Conservation (phyloP, 2,329 filamentous ascomycete species). For the Aspergillus clavatus region DNA sequence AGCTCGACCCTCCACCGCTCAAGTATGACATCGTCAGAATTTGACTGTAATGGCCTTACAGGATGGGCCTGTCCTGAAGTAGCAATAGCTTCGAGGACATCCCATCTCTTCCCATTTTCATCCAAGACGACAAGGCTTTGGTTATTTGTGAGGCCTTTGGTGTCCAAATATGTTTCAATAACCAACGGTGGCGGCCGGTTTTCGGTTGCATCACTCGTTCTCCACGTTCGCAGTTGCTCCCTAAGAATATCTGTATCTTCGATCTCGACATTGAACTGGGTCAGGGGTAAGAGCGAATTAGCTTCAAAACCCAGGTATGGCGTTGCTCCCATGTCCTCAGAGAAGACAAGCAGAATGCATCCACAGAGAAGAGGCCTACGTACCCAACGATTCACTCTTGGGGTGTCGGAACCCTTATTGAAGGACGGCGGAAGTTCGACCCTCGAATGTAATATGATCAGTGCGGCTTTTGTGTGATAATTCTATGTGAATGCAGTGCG, state of each 20-base stretch:
- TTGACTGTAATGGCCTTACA: constrained; percentile 44
- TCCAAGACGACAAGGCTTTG: constrained; percentile 86
- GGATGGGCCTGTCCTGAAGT: constrained; percentile 48
- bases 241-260: constrained; percentile 86
- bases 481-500: constrained; percentile 54
- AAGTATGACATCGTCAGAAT: constrained; percentile 68
- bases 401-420: constrained; percentile 52
- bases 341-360: neutral
- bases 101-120: constrained; percentile 85
- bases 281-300: neutral
- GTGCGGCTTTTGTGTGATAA: constrained; percentile 81
- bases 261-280: constrained; percentile 88
- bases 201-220: constrained; percentile 68
- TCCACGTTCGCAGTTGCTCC: constrained; percentile 79
- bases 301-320: neutral
- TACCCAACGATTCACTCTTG: constrained; percentile 84
- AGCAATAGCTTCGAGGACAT: constrained; percentile 78
- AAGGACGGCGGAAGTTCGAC: constrained; percentile 61
- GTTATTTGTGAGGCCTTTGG: constrained; percentile 70
- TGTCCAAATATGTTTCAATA: constrained; percentile 86
- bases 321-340: neutral
- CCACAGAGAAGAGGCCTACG: constrained; percentile 28
- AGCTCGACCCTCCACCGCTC: constrained; percentile 89
- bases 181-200: constrained; percentile 76
- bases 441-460: constrained; percentile 76